phyloP scores from a whole-genome alignment of 257 asterid genomes.

The Thymus quinquecostatus region DNA sequence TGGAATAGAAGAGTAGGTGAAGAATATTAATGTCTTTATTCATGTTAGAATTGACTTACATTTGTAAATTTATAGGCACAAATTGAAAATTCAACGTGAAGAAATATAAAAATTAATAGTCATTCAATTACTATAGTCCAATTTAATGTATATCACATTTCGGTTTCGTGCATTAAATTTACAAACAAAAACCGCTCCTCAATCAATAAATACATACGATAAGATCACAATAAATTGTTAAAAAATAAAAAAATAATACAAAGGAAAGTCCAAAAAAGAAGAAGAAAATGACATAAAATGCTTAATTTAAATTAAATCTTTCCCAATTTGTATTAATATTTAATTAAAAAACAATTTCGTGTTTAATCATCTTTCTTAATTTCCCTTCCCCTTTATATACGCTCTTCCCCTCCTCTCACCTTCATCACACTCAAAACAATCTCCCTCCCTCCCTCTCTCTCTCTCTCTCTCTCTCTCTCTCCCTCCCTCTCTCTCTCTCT shows the following conservation, averaged over 20 bases:
- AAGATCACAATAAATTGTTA: background rate
- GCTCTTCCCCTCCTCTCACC: slow-evolving; percentile 20
- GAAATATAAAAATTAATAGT: too few species aligned
- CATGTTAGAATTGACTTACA: too few species aligned
- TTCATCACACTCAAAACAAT: background rate
- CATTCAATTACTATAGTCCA: too few species aligned
- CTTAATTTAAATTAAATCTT: background rate
- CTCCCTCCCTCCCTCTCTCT: slow-evolving; percentile 10
- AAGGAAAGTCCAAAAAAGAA: background rate
- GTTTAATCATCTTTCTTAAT: slow-evolving; percentile 6
- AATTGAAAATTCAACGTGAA: too few species aligned
- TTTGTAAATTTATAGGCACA: too few species aligned
- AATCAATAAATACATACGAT: background rate
- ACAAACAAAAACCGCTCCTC: background rate
- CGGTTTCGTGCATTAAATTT: background rate
- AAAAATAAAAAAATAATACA: background rate
- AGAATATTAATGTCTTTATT: too few species aligned
- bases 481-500: slow-evolving; percentile 11
- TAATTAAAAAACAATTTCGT: slow-evolving; percentile 26
- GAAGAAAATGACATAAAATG: background rate
- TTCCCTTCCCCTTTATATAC: slow-evolving; percentile 37
- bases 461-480: slow-evolving; percentile 16
- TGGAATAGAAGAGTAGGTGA: too few species aligned
- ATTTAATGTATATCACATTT: background rate
- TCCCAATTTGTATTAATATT: slow-evolving; percentile 2